Evolutionary conservation across 2,329 filamentous ascomycete species (phyloP).

Genomic region (Clarireedia paspali): DNA sequence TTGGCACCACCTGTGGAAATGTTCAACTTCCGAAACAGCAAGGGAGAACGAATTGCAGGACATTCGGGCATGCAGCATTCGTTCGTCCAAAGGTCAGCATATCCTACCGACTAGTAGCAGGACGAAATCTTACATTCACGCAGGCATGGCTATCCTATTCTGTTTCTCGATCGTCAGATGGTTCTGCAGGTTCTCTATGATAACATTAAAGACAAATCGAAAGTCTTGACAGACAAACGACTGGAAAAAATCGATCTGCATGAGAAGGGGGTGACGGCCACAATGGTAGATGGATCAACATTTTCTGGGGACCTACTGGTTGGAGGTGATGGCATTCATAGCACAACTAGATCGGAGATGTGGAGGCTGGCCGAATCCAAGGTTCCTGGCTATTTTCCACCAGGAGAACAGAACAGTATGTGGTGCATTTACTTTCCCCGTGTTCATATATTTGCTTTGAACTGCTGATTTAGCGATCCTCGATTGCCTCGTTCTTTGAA

Average conservation of each 20-base stretch:
- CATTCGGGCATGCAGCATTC: neutral
- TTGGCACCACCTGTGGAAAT: constrained; percentile 1
- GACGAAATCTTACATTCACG: neutral
- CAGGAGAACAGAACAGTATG: constrained; percentile 8
- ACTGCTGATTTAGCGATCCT: neutral
- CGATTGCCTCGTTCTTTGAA: too few species aligned
- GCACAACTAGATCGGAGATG: constrained; percentile 24
- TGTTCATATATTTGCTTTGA: neutral
- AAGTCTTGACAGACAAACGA: constrained; percentile 7
- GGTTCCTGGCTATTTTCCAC: constrained; percentile 11
- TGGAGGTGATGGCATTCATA: constrained; percentile 14
- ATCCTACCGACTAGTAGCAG: neutral
- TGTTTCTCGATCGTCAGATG: constrained; percentile 30
- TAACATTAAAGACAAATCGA: constrained; percentile 8
- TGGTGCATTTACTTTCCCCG: neutral
- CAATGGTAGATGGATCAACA: constrained; percentile 1
- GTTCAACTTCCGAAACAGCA: constrained; percentile 1
- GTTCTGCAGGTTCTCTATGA: constrained; percentile 31
- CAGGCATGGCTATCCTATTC: constrained; percentile 11
- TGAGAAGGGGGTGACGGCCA: constrained; percentile 4
- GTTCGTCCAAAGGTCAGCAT: neutral
- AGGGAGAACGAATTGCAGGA: neutral
- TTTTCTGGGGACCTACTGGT: constrained; percentile 10
- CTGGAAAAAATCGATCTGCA: constrained; percentile 4
- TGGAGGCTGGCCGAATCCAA: constrained; percentile 18